Evolutionary conservation across 352 stramenopile genomes (phyloP), one percentile per base, ranked within the genome.

Genomic region (Globisporangium paroecandrum): DNA sequence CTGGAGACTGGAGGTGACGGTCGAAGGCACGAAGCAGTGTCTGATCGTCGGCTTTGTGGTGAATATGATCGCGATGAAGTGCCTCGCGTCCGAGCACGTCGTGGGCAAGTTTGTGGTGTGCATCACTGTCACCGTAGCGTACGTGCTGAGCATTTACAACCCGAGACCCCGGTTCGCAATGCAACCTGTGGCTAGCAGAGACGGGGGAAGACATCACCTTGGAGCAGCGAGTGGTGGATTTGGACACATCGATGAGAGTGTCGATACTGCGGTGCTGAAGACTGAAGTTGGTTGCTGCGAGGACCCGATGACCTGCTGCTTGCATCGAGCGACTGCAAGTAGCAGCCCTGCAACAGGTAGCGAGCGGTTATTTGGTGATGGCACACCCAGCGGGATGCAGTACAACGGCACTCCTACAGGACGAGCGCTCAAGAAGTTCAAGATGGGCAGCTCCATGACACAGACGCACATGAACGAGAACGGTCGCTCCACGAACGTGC

Each of bases 11-110:
- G 67, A 90, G 22, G 34, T 93, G 53, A 73, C 75, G 0, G 66
- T 91, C 2, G 83, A 90, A 58, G 85, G 85, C 12, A 82, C 74
- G 29, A 89, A 93, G 64, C 81, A 87, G 63, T 93, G 83, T 56
- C 67, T 91, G 32, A 93, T 93, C 64, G 71, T 89, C 3, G 81
- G 85, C 27, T 90, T 93, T 47, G 82, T 93, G 72, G 68, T 93
- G 22, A 93, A 93, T 64, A 91, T 91, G 13, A 74, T 90, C 56
- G 82, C 85, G 4, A 75, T 93, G 43, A 81, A 85, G 65, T 89
- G 77, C 10, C 59, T 91, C 0, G 83, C 77, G 12, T 76, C 75
- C n/a, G 82, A 93, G 72, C 77, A 89, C 49, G 81, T 89, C n/a
- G 32, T 91, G 25, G 87, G 72, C 58, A 89, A 90, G 62, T 56